A percentile compares a stretch with the other conserved stretches of the same genome.
These are phyloP conservation scores for Nigrospora oryzae DNA, from an alignment of 2,329 filamentous ascomycete species.

Conservation along the genomic window DNA sequence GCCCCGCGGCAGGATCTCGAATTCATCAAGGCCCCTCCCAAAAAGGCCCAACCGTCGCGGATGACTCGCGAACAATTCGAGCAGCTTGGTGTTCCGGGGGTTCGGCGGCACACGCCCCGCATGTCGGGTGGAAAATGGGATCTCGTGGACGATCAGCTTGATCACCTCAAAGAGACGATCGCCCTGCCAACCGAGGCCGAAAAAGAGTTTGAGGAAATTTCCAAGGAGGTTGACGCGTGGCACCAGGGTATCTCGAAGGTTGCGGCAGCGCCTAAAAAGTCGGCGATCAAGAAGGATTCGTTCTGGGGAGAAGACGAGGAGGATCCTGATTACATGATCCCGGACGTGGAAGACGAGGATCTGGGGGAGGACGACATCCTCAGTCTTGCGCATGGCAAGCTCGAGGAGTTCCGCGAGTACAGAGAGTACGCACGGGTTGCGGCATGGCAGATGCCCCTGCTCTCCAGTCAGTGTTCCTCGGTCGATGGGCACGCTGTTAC, in stretches of 20 bases:
- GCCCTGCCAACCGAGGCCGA: slow-evolving; percentile 21
- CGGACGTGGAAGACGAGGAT: slow-evolving; percentile 32
- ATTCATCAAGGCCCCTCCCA: no score
- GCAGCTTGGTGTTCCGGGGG: no score
- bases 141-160: neutral
- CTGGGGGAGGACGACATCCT: slow-evolving; percentile 80
- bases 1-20: neutral
- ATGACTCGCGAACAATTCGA: no score
- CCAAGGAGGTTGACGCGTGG: slow-evolving; percentile 16
- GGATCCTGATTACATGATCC: slow-evolving; percentile 15
- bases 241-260: slow-evolving; percentile 14
- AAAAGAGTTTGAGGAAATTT: slow-evolving; percentile 16
- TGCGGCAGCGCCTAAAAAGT: neutral
- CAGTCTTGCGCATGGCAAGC: slow-evolving; percentile 71
- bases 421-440: slow-evolving; percentile 80
- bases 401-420: slow-evolving; percentile 82
- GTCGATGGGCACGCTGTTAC: neutral
- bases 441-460: slow-evolving; percentile 91
- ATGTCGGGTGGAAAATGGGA: neutral
- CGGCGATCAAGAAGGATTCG: neutral
- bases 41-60: no score
- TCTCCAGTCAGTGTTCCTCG: slow-evolving; percentile 61
- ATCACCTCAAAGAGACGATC: neutral
- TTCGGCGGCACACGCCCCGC: neutral
- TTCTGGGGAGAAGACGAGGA: slow-evolving; percentile 20